phyloP scores from a whole-genome alignment of 1,139 yeast genomes.

The Taphrina flavorubra region DNA sequence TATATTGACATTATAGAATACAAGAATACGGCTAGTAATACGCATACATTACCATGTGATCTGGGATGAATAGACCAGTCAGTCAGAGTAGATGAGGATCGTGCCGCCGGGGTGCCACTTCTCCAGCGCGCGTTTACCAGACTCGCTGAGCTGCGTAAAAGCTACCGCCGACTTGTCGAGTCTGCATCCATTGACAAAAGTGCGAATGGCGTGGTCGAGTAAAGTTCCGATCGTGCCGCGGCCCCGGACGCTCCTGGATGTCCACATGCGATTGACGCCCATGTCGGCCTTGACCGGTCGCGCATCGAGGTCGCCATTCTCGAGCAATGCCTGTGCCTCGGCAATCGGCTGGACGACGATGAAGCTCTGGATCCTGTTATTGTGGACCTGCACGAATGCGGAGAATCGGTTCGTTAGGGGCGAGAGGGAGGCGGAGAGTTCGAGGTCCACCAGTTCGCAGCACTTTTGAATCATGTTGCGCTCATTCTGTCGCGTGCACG shows the following conservation, averaged over 20 bases:
- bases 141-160: slow-evolving; percentile 36
- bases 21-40: not conserved
- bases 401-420: slow-evolving; percentile 11
- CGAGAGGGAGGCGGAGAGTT: slow-evolving; percentile 31
- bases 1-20: not conserved
- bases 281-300: slow-evolving; percentile 3
- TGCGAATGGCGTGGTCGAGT: slow-evolving; percentile 12
- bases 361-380: slow-evolving; percentile 18
- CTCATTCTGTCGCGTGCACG: slow-evolving; percentile 15
- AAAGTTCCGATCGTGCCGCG: slow-evolving; percentile 16
- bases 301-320: not conserved
- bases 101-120: not conserved
- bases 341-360: slow-evolving; percentile 22
- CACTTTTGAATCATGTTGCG: slow-evolving; percentile 22
- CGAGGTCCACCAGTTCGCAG: slow-evolving; percentile 31
- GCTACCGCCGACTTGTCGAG: slow-evolving; percentile 14
- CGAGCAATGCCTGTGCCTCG: slow-evolving; percentile 5
- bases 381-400: slow-evolving; percentile 6
- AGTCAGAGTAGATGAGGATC: slow-evolving; percentile 22
- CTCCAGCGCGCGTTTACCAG: slow-evolving; percentile 19
- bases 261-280: slow-evolving; percentile 40
- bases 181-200: slow-evolving; percentile 15
- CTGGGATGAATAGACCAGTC: not conserved
- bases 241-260: slow-evolving; percentile 15
- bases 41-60: not conserved